Percentiles rank a stretch among this genome's conserved stretches.
phyloP scores from a whole-genome alignment of 768 basidiomycete species.

The Trametes gibbosa region DNA sequence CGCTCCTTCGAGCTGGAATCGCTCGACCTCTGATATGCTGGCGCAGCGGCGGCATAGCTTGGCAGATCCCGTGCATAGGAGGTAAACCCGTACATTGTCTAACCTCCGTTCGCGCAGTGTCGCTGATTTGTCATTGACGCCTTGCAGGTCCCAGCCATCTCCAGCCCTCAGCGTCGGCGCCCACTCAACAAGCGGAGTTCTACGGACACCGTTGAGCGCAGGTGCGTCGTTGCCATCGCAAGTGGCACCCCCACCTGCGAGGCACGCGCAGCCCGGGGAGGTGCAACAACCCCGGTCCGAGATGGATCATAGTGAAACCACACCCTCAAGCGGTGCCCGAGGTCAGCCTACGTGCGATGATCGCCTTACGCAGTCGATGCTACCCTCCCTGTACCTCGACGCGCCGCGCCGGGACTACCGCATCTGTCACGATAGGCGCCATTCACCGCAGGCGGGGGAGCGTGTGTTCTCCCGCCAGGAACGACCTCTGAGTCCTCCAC shows the following conservation, averaged over 20 bases:
- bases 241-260: background rate
- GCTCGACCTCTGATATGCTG: slow-evolving; percentile 1
- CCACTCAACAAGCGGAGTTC: background rate
- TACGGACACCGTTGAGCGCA: slow-evolving; percentile 8
- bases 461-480: slow-evolving; percentile 6
- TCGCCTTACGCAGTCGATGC: slow-evolving; percentile 12
- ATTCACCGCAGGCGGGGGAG: background rate
- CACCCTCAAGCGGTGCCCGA: slow-evolving; percentile 1
- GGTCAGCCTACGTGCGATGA: slow-evolving; percentile 1
- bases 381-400: slow-evolving; percentile 12
- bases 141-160: background rate
- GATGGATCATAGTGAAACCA: background rate
- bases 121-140: slow-evolving; percentile 1
- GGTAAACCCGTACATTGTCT: slow-evolving; percentile 1
- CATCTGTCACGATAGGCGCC: background rate
- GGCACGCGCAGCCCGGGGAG: slow-evolving; percentile 2
- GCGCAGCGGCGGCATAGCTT: slow-evolving; percentile 15
- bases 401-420: background rate
- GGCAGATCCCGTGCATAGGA: slow-evolving; percentile 4
- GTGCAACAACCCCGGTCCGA: background rate
- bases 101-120: background rate
- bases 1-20: slow-evolving; percentile 1
- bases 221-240: slow-evolving; percentile 7
- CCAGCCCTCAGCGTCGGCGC: background rate
- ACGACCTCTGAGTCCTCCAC: slow-evolving; percentile 15